Percentiles rank a stretch among this genome's conserved stretches.
These are phyloP conservation scores for Candida chauliodis DNA, from an alignment of 805 yeast genomes.

Conservation along the genomic window DNA sequence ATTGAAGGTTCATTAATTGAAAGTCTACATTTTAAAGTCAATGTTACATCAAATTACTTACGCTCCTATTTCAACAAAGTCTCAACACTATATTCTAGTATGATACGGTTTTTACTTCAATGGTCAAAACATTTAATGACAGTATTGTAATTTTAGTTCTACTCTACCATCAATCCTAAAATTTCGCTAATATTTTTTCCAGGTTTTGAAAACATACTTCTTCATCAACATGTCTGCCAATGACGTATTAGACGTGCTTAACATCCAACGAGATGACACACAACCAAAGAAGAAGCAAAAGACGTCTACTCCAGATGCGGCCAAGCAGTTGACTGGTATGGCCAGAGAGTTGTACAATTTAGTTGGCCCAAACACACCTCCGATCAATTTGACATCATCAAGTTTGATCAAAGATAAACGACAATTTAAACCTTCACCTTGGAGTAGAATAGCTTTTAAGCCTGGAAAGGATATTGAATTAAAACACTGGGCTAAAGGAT, in stretches of 20 bases:
- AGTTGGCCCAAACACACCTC: constrained; percentile 90
- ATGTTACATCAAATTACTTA: too few species aligned
- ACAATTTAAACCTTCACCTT: constrained; percentile 70
- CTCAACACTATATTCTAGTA: too few species aligned
- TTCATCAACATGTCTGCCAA: constrained; percentile 40
- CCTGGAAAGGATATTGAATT: constrained; percentile 48
- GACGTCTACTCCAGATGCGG: constrained; percentile 14
- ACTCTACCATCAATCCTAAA: too few species aligned
- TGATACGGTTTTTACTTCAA: too few species aligned
- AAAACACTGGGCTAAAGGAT: constrained; percentile 85
- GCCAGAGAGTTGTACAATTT: constrained; percentile 85
- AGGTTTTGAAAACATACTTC: too few species aligned
- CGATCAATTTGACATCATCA: constrained; percentile 44
- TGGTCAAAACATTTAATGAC: too few species aligned
- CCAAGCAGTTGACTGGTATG: constrained; percentile 57
- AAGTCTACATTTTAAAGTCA: too few species aligned
- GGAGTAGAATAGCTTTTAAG: constrained; percentile 68
- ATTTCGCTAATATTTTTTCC: too few species aligned
- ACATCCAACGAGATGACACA: constrained; percentile 50
- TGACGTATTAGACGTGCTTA: constrained; percentile 75
- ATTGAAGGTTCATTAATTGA: too few species aligned
- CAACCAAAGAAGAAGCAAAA: constrained; percentile 40
- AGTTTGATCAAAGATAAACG: constrained; percentile 54
- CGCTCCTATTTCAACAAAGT: too few species aligned
- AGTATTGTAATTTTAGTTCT: too few species aligned